Evolutionary conservation across 202 grass and related monocot species (phyloP), one percentile per base, ranked within the genome.

Genomic region (Hordeum pubiflorum): DNA sequence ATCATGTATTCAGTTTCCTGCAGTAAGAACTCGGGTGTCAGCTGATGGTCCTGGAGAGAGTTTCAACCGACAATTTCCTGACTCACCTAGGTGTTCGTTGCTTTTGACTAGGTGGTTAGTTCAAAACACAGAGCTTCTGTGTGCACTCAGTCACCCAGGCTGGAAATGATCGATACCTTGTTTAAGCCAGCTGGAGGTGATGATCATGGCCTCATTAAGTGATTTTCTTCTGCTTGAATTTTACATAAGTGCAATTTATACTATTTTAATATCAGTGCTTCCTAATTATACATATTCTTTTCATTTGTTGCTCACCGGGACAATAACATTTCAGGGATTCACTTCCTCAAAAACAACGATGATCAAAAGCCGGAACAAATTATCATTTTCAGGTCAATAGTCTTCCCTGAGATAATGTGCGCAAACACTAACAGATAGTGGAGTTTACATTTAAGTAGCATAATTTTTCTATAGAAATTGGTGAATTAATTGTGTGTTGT

Each of bases 311-410:
- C 79, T 81, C 13, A 36, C 9, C 64, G 32, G 31, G 9, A 67
- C n/a, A 69, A 23, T 20, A 37, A 39, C 69, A 63, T 39, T 84
- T n/a, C 58, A 95, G 89, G 14, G 93, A 88, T 23, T 48, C 85
- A 54, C 32, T 92, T 90, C 33, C 86, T 62, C 31, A 79, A 9
- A 0, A 84, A 27, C 44, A 90, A 56, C 20, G 12, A 21, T 3
- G 9, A 76, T 3, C 33, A 27, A 12, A 88, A 63, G 21, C 93
- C 85, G 24, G 73, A 95, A 37, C 80, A 95, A 17, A 66, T 92
- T 34, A 88, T 95, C 46, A 90, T 90, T 79, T 95, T 92, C 62
- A 90, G 93, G 93, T 90, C 40, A 43, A 2, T 76, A 15, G 37
- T 11, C 17, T 37, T 52, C 52, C 46, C 61, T 69, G 44, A 61